These are phyloP conservation scores for Claviceps lovelessii DNA, from an alignment of 2,329 filamentous ascomycete species.

Conservation along the genomic window DNA sequence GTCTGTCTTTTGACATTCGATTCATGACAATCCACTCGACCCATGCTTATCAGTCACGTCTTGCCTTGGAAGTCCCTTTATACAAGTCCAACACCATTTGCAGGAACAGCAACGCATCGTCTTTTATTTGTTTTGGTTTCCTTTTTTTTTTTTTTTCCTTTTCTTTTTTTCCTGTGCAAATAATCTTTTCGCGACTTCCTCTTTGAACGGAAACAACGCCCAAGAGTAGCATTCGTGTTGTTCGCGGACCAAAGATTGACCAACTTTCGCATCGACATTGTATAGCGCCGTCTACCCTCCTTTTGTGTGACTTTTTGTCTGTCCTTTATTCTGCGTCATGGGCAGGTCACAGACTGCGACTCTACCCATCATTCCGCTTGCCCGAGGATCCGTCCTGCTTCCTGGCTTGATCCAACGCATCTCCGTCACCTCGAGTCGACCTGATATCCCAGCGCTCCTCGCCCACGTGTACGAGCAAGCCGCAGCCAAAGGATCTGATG, in stretches of 20 bases:
- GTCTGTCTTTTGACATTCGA: neutral
- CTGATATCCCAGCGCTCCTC: constrained; percentile 78
- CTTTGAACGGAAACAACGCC: neutral
- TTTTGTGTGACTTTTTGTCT: neutral
- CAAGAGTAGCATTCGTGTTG: neutral
- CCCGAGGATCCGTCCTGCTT: constrained; percentile 66
- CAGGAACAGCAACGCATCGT: neutral
- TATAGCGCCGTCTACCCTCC: neutral
- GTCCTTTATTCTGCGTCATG: constrained; percentile 16
- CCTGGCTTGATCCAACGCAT: constrained; percentile 78
- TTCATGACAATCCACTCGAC: neutral
- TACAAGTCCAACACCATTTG: neutral
- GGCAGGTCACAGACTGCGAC: constrained; percentile 28
- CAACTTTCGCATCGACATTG: neutral
- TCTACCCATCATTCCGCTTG: constrained; percentile 69
- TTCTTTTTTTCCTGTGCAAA: neutral
- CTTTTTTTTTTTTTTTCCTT: neutral
- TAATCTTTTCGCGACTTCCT: neutral
- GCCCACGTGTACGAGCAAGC: constrained; percentile 70
- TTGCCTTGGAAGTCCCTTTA: neutral
- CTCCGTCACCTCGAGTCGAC: constrained; percentile 61
- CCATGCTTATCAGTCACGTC: neutral
- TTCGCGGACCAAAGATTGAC: neutral
- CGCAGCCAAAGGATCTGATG: constrained; percentile 49
- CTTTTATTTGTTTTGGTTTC: neutral